Base-by-base conservation (phyloP, 805 yeast genomes). In the Candida nanaspora region DNA sequence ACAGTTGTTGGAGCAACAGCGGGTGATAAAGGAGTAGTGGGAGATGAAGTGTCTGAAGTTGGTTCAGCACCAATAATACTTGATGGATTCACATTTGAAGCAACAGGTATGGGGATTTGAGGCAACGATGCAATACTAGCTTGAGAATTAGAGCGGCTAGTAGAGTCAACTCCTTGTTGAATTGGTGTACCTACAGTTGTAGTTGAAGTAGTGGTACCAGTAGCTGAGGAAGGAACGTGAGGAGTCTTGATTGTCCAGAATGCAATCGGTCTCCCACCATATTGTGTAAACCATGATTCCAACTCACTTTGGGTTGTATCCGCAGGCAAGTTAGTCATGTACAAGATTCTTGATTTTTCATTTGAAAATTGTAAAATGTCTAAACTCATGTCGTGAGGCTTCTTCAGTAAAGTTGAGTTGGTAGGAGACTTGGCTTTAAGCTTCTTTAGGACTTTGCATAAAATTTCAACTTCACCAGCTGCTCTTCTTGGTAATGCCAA, bases 221-320 rank as follows among this genome's bases (percentile, higher is more conserved):
- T 11, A 13, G 33, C 11, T 6, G 10, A 10, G 22, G 6, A 18
- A 55, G 56, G 39, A 49, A 57, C 35, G 49, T 40, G 54, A 21
- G 79, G 72, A n/a, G 76, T 72, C 53, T 80, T 80, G 39, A 88
- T 68, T 1, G 93, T 80, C 95, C 96, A 87, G 57, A 87, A 86
- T 11, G 95, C 93, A 38, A 85, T 72, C 2, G 96, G 95, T 38
- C 89, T 71, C 2, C 86, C 83, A 3, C 95, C 95, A 57, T 75
- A 82, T 56, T 85, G 93, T 4, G 87, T 78, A 57, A 87, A 88
- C 96, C 96, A 89, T 26, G 82, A 71, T 64, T 88, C 96, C 37
- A 88, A 68, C 61, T 89, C 96, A 39, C 87, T 73, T 61, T 89
- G 96, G 1, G 96, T 89, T 6, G 91, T 85, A 52, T 88, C 96